phyloP scores from a whole-genome alignment of 257 asterid genomes.

The Gardenia jasminoides region DNA sequence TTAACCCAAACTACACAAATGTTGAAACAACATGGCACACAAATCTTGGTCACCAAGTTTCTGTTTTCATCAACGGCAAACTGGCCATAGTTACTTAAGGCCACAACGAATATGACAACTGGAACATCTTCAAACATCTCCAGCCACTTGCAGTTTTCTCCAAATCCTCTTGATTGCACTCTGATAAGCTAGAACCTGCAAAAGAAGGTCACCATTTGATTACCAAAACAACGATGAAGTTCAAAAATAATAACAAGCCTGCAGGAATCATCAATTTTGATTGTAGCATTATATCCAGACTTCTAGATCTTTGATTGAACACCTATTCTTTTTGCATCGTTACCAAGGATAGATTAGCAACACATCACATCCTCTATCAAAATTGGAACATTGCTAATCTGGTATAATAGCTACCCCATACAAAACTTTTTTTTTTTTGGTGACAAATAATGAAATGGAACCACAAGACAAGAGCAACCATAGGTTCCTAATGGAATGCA shows the following conservation, averaged over 20 bases:
- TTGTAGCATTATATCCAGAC: not conserved
- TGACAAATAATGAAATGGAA: not conserved
- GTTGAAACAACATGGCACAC: too few relatives aligned
- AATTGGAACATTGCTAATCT: not conserved
- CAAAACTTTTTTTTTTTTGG: not conserved
- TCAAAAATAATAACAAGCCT: not conserved
- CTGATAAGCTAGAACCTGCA: slow-evolving; percentile 78
- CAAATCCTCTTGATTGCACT: slow-evolving; percentile 76
- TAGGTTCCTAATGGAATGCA: not conserved
- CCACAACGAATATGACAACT: slow-evolving; percentile 67
- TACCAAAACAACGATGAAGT: not conserved
- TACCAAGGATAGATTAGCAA: not conserved
- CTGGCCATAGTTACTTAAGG: slow-evolving; percentile 77
- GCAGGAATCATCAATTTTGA: not conserved
- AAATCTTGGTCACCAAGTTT: slow-evolving; percentile 67
- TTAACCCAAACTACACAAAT: too few relatives aligned
- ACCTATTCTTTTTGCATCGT: not conserved
- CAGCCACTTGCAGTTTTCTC: slow-evolving; percentile 93
- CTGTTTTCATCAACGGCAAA: slow-evolving; percentile 56
- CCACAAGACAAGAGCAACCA: too few relatives aligned
- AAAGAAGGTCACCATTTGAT: slow-evolving; percentile 7
- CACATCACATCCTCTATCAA: not conserved
- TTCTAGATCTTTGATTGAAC: not conserved
- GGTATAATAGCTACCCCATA: not conserved
- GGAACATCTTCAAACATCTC: slow-evolving; percentile 87